Percentiles rank a stretch among this genome's conserved stretches.
Evolutionary conservation across 2,329 filamentous ascomycete species (phyloP).

Genomic region (Hypoxylon sp.): DNA sequence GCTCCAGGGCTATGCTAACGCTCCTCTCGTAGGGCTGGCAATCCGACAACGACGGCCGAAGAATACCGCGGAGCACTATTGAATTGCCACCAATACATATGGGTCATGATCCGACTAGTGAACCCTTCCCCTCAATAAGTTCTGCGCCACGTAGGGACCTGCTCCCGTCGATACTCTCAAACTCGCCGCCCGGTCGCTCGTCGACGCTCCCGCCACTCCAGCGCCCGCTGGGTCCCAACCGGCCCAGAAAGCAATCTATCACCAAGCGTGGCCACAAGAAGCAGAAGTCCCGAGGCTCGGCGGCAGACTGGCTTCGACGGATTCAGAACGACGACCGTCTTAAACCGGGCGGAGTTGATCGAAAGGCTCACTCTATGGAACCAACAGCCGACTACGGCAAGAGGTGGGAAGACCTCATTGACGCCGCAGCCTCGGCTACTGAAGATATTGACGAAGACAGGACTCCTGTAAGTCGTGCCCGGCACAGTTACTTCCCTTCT

Average conservation of each 20-base stretch:
- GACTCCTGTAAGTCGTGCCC: constrained; percentile 74
- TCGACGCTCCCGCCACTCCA: constrained; percentile 88
- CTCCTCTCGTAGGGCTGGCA: constrained; percentile 66
- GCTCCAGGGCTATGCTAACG: constrained; percentile 36
- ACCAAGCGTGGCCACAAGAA: constrained; percentile 85
- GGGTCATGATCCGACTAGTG: constrained; percentile 71
- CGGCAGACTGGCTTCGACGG: constrained; percentile 69
- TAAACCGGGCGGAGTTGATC: constrained; percentile 71
- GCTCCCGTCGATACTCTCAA: constrained; percentile 81
- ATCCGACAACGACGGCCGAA: constrained; percentile 73
- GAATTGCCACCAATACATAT: constrained; percentile 76
- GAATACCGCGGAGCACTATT: constrained; percentile 71
- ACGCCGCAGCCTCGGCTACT: constrained; percentile 89
- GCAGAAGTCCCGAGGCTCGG: constrained; percentile 74
- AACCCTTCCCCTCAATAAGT: constrained; percentile 72
- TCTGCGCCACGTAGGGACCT: constrained; percentile 72
- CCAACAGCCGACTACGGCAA: constrained; percentile 84
- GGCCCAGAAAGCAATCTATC: constrained; percentile 86
- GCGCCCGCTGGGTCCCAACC: constrained; percentile 71
- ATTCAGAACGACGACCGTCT: constrained; percentile 70
- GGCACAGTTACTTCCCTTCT: constrained; percentile 53
- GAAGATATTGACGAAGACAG: constrained; percentile 91
- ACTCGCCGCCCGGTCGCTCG: constrained; percentile 85
- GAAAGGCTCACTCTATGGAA: constrained; percentile 87
- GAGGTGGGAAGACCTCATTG: constrained; percentile 95